phyloP scores from a whole-genome alignment of 116 monocot species.

The Phalaenopsis hybrid region DNA sequence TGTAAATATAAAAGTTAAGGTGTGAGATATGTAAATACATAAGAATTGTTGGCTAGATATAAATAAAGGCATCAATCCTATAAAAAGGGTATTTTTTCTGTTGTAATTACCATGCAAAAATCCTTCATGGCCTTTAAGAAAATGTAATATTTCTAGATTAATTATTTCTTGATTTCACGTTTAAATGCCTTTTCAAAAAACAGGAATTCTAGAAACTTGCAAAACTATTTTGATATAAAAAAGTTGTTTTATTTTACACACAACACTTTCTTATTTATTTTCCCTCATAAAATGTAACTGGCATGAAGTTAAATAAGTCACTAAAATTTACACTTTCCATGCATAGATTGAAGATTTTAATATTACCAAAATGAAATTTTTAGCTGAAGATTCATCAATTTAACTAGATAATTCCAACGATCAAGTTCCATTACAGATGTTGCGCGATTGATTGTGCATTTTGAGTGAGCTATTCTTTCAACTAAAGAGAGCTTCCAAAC shows the following conservation, averaged over 20 bases:
- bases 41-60: too few relatives aligned
- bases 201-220: background rate
- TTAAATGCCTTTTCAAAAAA: background rate
- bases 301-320: background rate
- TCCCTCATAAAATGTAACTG: background rate
- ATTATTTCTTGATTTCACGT: conserved; percentile 2
- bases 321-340: background rate
- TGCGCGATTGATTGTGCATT: too few relatives aligned
- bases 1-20: too few relatives aligned
- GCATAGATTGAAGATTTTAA: background rate
- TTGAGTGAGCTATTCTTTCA: background rate
- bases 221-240: background rate
- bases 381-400: background rate
- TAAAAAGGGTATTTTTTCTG: too few relatives aligned
- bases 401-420: background rate
- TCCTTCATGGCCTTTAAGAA: background rate
- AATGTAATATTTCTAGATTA: background rate
- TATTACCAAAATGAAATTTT: background rate
- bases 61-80: too few relatives aligned
- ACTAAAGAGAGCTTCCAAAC: background rate
- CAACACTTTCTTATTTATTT: background rate
- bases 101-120: background rate
- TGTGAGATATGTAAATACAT: too few relatives aligned
- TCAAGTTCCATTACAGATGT: background rate
- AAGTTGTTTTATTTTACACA: background rate